A percentile compares a stretch with the other conserved stretches of the same genome.
phyloP scores from a whole-genome alignment of 352 stramenopile species.

The Pelagophyceae sp. region DNA sequence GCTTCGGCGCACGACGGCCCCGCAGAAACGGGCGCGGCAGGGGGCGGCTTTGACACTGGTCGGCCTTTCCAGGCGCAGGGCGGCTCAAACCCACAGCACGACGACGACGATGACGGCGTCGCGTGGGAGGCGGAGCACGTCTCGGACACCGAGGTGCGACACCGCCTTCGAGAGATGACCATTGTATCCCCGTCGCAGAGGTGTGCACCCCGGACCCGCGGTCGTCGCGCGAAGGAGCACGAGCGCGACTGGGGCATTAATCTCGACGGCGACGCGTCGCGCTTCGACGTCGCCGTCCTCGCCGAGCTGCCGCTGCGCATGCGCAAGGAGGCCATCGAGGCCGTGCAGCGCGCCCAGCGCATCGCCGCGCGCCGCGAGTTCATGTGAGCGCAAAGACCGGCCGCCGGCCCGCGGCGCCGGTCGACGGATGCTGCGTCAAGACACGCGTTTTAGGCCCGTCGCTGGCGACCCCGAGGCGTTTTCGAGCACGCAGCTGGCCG shows the following conservation, averaged over 20 bases:
- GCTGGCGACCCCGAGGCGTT: constrained; percentile 84
- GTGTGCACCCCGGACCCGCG: too few relatives aligned
- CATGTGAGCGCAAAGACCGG: too few relatives aligned
- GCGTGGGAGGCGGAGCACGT: constrained; percentile 16
- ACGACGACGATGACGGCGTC: constrained; percentile 17
- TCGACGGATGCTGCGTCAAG: too few relatives aligned
- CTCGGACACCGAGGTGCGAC: too few relatives aligned
- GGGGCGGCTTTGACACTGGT: too few relatives aligned
- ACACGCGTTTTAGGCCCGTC: too few relatives aligned
- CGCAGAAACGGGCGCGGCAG: too few relatives aligned
- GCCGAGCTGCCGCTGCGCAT: constrained; percentile 69
- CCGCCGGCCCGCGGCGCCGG: too few relatives aligned
- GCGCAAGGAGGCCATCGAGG: constrained; percentile 83
- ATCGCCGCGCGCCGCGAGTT: constrained; percentile 82
- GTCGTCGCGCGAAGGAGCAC: not conserved
- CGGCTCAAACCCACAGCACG: constrained; percentile 4
- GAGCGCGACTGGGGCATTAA: not conserved
- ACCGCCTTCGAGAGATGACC: too few relatives aligned
- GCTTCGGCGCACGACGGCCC: not conserved
- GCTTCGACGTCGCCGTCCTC: constrained; percentile 69
- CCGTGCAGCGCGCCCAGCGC: constrained; percentile 68
- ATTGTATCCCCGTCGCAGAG: too few relatives aligned
- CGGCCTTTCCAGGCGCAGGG: too few relatives aligned
- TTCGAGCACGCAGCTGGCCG: constrained; percentile 82
- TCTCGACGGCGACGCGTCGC: constrained; percentile 19